Evolutionary conservation across 1,284 basidiomycete species (phyloP), one percentile per base, ranked within the genome.

Genomic region (Trichosporon faecale): DNA sequence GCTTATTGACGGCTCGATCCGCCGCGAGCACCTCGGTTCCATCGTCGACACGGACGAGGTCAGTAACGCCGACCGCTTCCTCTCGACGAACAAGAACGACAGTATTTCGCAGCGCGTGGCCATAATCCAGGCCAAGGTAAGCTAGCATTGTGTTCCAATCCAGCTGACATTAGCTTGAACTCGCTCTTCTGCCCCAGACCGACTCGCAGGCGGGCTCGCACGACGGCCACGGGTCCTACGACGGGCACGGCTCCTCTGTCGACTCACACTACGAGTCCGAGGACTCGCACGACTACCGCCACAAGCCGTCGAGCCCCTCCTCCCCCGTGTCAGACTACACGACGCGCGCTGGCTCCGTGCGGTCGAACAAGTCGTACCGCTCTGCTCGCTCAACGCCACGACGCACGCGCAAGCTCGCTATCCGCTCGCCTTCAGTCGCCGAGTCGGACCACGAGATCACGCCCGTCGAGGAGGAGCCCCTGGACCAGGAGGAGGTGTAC

Each of bases 111-210:
- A 72, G 66, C 71, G 77, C 33, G 76, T 79, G 25, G 74, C 74
- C 2, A 66, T 64, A 21, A 79, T 79, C 49, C 77, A 78, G 67
- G 73, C 74, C 21, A 79, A 78, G 75, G 76, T 77, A 49, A 67
- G 75, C 46, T 14, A 12, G 4, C 9, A 3, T 7, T 4, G 2
- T 9, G 0, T n/a, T 18, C 11, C 2, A 1, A 12, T 0, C 8
- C 5, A 21, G 66, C 44, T 69, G n/a, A 27, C 46, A 1, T 6
- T 64, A 75, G 76, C 74, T 76, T 18, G 76, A 76, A 60, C 44
- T 75, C 29, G 76, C 76, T 6, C 70, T 76, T 7, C 46, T 66
- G 1, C 70, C 73, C 3, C 67, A 40, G 66, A n/a, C 61, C 52
- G 55, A 21, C 27, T 66, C 27, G 9, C 63, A 64, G 31, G 46